Evolutionary conservation across 2,329 filamentous ascomycete species (phyloP).

Genomic region (Scedosporium apiospermum): DNA sequence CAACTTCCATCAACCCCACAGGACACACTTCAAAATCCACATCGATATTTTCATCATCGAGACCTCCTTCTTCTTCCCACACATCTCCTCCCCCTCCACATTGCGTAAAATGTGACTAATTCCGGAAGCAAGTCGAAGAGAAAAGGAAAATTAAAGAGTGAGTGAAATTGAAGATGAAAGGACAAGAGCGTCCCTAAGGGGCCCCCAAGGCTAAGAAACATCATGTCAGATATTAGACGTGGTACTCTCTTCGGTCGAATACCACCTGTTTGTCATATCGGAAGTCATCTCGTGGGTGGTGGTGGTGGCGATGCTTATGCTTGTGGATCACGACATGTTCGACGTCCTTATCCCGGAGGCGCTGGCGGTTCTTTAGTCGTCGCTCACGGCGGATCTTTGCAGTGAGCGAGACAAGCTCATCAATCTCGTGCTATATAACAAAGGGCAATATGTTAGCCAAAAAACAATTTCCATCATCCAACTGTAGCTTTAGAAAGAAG

Average conservation of each 20-base stretch:
- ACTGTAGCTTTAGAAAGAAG: neutral
- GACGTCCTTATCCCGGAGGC: neutral
- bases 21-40: too few relatives aligned
- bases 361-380: slow-evolving; percentile 1
- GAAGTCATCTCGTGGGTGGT: neutral
- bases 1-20: neutral
- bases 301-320: slow-evolving; percentile 3
- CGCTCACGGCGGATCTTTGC: slow-evolving; percentile 3
- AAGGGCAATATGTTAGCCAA: neutral
- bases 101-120: too few relatives aligned
- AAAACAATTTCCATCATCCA: neutral
- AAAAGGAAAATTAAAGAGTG: neutral
- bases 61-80: too few relatives aligned
- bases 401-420: slow-evolving; percentile 5
- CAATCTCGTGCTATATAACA: slow-evolving; percentile 2
- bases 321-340: neutral
- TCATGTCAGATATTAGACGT: neutral
- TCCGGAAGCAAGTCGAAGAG: too few relatives aligned
- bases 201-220: too few relatives aligned
- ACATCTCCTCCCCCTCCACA: too few relatives aligned
- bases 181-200: neutral
- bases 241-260: neutral
- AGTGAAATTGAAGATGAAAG: neutral
- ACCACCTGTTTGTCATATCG: neutral
- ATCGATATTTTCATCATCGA: too few relatives aligned